phyloP scores from a whole-genome alignment of 2,329 filamentous ascomycete genomes.

The Colletotrichum lupini region DNA sequence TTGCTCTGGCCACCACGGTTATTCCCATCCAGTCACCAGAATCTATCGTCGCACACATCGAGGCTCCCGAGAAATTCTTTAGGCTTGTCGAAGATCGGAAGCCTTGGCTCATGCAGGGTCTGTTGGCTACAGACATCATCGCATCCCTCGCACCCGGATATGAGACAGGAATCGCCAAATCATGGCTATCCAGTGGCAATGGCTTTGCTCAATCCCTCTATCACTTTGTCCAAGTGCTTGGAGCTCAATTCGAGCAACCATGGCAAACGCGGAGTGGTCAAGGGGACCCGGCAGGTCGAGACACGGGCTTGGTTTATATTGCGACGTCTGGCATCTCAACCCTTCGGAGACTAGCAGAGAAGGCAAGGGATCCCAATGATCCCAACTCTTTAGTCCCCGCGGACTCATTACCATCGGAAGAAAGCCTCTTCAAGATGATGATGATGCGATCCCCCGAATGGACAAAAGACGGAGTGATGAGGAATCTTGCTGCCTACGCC shows the following conservation, averaged over 20 bases:
- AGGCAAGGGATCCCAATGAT: constrained; percentile 68
- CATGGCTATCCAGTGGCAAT: constrained; percentile 86
- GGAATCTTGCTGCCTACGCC: constrained; percentile 74
- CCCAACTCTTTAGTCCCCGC: constrained; percentile 64
- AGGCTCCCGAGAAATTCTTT: constrained; percentile 48
- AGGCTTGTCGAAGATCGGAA: constrained; percentile 84
- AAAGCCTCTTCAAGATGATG: constrained; percentile 74
- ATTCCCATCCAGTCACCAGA: constrained; percentile 72
- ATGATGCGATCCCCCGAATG: constrained; percentile 72
- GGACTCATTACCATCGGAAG: constrained; percentile 72
- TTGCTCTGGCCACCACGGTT: constrained; percentile 86
- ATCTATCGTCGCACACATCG: constrained; percentile 23
- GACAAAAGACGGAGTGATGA: constrained; percentile 73
- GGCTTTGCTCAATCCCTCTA: constrained; percentile 86
- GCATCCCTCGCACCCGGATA: constrained; percentile 77
- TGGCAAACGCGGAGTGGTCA: constrained; percentile 46
- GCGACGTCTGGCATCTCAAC: constrained; percentile 75
- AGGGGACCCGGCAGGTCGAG: constrained; percentile 43
- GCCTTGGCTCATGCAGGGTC: constrained; percentile 89
- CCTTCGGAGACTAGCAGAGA: constrained; percentile 76
- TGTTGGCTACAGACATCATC: constrained; percentile 90
- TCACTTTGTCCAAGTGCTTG: constrained; percentile 78
- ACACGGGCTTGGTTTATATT: constrained; percentile 69
- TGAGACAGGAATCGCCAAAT: constrained; percentile 78
- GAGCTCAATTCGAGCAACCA: constrained; percentile 67